Evolutionary conservation across 1,284 basidiomycete genomes (phyloP).

Genomic region (Malassezia cuniculi): DNA sequence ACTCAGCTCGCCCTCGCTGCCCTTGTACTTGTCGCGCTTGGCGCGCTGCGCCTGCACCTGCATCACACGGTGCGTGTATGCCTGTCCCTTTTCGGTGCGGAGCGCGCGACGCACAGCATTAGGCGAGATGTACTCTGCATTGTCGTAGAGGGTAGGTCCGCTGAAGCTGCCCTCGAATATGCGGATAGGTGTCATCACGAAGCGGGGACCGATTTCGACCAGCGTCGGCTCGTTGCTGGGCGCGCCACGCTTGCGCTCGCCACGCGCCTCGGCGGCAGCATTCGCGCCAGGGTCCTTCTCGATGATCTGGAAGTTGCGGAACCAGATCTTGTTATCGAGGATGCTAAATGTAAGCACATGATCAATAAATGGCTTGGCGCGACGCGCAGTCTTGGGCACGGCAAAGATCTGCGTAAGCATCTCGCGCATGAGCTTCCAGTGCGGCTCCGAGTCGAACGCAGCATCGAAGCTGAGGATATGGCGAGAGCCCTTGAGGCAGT

Average conservation of each 20-base stretch:
- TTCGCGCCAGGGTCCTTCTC: slow-evolving; percentile 51
- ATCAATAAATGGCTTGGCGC: slow-evolving; percentile 93
- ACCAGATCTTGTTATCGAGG: slow-evolving; percentile 94
- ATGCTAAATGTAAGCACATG: slow-evolving; percentile 93
- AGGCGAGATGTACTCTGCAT: slow-evolving; percentile 86
- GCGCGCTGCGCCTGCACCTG: slow-evolving; percentile 57
- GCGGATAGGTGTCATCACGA: slow-evolving; percentile 90
- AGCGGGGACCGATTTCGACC: slow-evolving; percentile 71
- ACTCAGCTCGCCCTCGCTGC: slow-evolving; percentile 66
- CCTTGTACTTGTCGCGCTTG: slow-evolving; percentile 57
- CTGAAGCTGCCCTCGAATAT: slow-evolving; percentile 78
- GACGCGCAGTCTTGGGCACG: slow-evolving; percentile 74
- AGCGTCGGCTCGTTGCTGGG: slow-evolving; percentile 31
- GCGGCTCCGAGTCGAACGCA: slow-evolving; percentile 75
- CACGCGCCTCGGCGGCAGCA: slow-evolving; percentile 36
- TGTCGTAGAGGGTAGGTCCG: slow-evolving; percentile 89
- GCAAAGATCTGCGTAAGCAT: slow-evolving; percentile 92
- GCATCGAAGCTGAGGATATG: slow-evolving; percentile 86
- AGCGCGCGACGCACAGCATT: slow-evolving; percentile 63
- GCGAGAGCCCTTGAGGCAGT: slow-evolving; percentile 88
- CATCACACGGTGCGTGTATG: slow-evolving; percentile 67
- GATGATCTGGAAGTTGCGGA: slow-evolving; percentile 82
- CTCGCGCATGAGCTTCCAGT: slow-evolving; percentile 82
- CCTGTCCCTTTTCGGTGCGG: slow-evolving; percentile 62
- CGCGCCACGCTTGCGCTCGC: slow-evolving; percentile 49